phyloP scores from a whole-genome alignment of 352 stramenopile species.

The Globisporangium splendens region DNA sequence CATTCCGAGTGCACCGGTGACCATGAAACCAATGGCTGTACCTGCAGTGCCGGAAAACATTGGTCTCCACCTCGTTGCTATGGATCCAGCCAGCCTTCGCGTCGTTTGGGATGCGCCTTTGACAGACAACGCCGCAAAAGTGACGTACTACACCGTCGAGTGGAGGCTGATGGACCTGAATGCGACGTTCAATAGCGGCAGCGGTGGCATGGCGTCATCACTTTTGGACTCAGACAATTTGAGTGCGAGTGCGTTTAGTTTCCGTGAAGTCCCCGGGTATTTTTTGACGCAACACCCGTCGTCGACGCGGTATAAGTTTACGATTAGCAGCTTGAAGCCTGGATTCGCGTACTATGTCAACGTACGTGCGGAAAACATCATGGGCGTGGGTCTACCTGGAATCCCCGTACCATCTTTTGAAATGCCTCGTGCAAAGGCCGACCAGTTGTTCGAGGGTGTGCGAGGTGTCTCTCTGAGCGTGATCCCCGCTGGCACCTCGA shows the following conservation, averaged over 20 bases:
- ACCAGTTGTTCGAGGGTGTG: constrained; percentile 38
- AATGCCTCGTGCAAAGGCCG: constrained; percentile 51
- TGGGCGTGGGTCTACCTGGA: constrained; percentile 42
- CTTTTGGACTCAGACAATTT: background rate
- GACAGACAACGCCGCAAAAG: constrained; percentile 70
- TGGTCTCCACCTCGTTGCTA: constrained; percentile 76
- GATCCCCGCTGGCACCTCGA: constrained; percentile 24
- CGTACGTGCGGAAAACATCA: constrained; percentile 72
- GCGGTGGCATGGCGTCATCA: background rate
- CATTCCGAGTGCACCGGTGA: constrained; percentile 39
- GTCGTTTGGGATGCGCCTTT: constrained; percentile 88
- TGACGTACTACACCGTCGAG: constrained; percentile 88
- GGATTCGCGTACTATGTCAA: constrained; percentile 47
- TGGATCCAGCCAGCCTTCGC: constrained; percentile 54
- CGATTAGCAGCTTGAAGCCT: constrained; percentile 37
- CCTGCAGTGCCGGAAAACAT: constrained; percentile 72
- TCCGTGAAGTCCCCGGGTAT: constrained; percentile 35
- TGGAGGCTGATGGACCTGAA: constrained; percentile 62
- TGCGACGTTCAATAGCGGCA: constrained; percentile 26
- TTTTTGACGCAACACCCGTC: constrained; percentile 46
- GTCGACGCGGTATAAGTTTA: constrained; percentile 71
- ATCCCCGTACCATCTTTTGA: constrained; percentile 46
- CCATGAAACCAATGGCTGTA: constrained; percentile 87
- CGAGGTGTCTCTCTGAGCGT: constrained; percentile 57
- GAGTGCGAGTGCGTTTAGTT: constrained; percentile 11